Evolutionary conservation across 1,139 yeast genomes (phyloP).

Genomic region (Candida sp.): DNA sequence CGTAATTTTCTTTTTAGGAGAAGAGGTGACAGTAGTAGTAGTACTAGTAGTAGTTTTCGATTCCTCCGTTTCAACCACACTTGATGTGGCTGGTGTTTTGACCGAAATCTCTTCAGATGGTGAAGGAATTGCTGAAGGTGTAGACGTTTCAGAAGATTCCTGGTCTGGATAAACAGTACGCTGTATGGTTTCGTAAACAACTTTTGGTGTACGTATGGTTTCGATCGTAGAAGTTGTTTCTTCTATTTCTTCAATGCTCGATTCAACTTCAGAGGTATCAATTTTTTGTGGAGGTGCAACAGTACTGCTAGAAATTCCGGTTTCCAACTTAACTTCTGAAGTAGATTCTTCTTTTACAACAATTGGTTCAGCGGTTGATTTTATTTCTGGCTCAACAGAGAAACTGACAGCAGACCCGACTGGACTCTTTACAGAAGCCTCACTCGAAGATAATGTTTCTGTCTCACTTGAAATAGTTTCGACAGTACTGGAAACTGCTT

Average conservation of each 20-base stretch:
- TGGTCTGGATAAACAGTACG: neutral
- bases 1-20: neutral
- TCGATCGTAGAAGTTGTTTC: neutral
- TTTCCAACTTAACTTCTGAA: slow-evolving; percentile 3
- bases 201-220: neutral
- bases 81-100: neutral
- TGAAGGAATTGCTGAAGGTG: neutral
- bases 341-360: slow-evolving; percentile 6
- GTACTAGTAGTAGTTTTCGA: neutral
- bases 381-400: slow-evolving; percentile 4
- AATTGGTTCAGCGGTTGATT: slow-evolving; percentile 4
- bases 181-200: neutral
- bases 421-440: neutral
- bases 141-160: neutral
- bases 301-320: neutral
- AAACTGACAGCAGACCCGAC: neutral
- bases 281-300: slow-evolving; percentile 1
- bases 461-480: neutral
- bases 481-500: neutral
- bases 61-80: neutral
- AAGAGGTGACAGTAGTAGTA: neutral
- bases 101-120: neutral
- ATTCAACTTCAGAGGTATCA: slow-evolving; percentile 3
- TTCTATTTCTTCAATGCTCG: neutral
- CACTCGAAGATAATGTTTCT: no score